phyloP scores from a whole-genome alignment of 345 rosid species.

The Hibiscus tridactylites region DNA sequence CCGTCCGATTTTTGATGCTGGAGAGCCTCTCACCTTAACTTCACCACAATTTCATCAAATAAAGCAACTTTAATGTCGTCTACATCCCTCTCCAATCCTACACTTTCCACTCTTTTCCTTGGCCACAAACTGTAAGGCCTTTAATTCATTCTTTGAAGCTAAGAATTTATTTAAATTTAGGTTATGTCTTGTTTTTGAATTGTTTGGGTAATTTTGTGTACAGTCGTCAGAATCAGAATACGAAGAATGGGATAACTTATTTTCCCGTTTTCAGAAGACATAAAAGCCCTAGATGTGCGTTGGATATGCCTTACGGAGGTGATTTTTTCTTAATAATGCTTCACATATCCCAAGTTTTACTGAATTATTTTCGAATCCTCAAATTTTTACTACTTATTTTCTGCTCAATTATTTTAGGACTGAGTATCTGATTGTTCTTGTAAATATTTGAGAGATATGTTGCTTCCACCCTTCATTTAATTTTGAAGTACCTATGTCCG shows the following conservation, averaged over 20 bases:
- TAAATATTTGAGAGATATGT: neutral
- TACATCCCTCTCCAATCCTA: constrained; percentile 46
- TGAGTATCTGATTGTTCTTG: neutral
- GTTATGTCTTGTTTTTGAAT: neutral
- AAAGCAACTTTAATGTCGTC: constrained; percentile 32
- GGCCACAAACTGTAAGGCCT: constrained; percentile 42
- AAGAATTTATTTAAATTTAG: neutral
- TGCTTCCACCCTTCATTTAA: neutral
- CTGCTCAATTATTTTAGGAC: neutral
- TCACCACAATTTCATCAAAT: neutral
- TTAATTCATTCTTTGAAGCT: neutral
- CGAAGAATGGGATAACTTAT: constrained; percentile 16
- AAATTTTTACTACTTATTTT: neutral
- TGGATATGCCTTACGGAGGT: constrained; percentile 68
- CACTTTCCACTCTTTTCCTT: constrained; percentile 39
- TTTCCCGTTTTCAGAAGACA: constrained; percentile 25
- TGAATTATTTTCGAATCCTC: neutral
- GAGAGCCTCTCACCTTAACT: neutral
- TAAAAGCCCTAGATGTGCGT: constrained; percentile 39
- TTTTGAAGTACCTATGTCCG: neutral
- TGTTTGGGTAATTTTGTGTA: neutral
- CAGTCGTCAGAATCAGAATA: constrained; percentile 10
- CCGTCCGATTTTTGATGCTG: neutral
- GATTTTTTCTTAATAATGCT: constrained; percentile 2
- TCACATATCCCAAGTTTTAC: neutral